Evolutionary conservation across 352 stramenopile species (phyloP), one percentile per base, ranked within the genome.

Genomic region (Globisporangium camurandrum): DNA sequence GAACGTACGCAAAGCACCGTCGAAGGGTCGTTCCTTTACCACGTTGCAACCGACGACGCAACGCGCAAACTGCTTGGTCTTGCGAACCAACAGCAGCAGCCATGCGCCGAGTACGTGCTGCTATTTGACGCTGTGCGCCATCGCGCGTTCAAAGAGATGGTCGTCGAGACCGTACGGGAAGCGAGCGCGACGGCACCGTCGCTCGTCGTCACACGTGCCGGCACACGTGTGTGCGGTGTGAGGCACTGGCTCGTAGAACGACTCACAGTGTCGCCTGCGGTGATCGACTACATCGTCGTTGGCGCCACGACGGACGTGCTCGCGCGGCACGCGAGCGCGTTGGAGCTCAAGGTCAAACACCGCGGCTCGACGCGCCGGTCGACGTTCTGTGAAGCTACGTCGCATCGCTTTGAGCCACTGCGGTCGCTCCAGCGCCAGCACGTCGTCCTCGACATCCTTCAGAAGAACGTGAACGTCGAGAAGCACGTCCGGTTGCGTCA

Each of bases 331-430:
- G 76, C 76, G 3, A 68, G 87, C 30, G 58, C 49, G 1, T 54
- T 88, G 37, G 73, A 86, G 36, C 65, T 91, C 26, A 88, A 88
- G 40, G 65, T 88, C 47, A 86, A 86, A 41, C 73, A 86, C 45
- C 76, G 76, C 17, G 75, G 75, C 5, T 88, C 75, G 4, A 62
- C 66, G 4, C 41, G 77, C 8, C 71, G 75, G 3, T 86, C 79
- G 8, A 74, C 70, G 37, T 91, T 78, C 51, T 57, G 73, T 11
- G 54, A 64, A 1, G 55, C 31, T 16, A 65, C 60, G n/a, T 49
- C 68, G 1, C 51, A 77, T 5, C 47, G 69, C 24, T 91, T 87
- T 33, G 77, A 91, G 50, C 77, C 75, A 4, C 83, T 88, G 31
- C 74, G 69, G 1, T 91, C 79, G 23, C 55, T 91, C 8, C 76